These are phyloP conservation scores for Oryza officinalis DNA, from an alignment of 176 grass and related monocot genomes.

Conservation along the genomic window DNA sequence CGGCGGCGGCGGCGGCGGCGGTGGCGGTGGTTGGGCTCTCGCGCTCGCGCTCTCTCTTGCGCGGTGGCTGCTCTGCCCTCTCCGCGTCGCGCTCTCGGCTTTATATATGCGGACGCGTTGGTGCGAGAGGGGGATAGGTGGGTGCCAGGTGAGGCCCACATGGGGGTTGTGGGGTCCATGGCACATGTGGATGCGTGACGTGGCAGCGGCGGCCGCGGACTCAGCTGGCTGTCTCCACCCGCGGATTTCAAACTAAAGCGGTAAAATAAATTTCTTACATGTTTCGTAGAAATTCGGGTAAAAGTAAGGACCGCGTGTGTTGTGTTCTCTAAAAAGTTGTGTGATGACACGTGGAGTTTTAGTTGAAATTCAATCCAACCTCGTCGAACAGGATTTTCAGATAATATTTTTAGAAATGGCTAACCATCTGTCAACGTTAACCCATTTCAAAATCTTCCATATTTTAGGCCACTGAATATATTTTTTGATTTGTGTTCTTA, in stretches of 20 bases:
- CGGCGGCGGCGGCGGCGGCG: neutral
- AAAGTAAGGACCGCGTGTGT: no score
- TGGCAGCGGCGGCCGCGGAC: neutral
- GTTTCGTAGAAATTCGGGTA: neutral
- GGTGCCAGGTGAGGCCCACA: neutral
- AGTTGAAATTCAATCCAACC: no score
- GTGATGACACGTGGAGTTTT: neutral
- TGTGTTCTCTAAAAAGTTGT: neutral
- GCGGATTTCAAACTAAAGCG: neutral
- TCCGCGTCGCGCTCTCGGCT: neutral
- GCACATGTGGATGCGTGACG: neutral
- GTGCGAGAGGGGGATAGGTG: neutral
- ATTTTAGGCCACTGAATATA: no score
- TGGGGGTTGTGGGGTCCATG: neutral
- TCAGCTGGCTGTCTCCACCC: no score
- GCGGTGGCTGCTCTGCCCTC: neutral
- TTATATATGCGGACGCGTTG: conserved; percentile 23
- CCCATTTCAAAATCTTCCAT: no score
- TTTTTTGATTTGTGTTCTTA: no score
- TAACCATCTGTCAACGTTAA: no score
- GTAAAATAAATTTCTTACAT: neutral
- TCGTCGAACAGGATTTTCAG: no score
- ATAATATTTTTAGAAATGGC: no score
- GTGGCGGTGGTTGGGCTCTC: neutral
- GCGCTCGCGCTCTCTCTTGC: neutral